phyloP scores from a whole-genome alignment of 2,329 filamentous ascomycete species.

The Colletotrichum liriopes region DNA sequence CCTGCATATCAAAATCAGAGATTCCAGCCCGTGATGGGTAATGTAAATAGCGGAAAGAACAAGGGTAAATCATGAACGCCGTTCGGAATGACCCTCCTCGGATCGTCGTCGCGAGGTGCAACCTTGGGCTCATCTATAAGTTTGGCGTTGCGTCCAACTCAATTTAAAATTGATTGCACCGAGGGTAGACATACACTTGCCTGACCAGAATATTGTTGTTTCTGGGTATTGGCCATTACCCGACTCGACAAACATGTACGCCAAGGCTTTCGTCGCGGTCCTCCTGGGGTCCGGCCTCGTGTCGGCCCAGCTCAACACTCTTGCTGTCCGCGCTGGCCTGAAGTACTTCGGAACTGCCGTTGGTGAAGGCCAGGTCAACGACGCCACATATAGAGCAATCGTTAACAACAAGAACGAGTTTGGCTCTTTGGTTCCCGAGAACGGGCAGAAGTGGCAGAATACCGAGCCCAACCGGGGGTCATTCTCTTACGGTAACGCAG shows the following conservation, averaged over 20 bases:
- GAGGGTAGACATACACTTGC: background rate
- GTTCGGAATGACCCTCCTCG: background rate
- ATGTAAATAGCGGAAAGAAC: background rate
- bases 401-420: constrained; percentile 70
- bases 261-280: constrained; percentile 38
- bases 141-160: background rate
- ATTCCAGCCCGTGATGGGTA: background rate
- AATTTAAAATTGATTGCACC: background rate
- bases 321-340: constrained; percentile 67
- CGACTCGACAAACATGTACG: constrained; percentile 32
- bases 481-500: constrained; percentile 36
- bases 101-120: too few species aligned
- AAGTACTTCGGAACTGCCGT: constrained; percentile 76
- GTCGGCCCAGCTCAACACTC: constrained; percentile 60
- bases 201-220: background rate
- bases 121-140: background rate
- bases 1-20: background rate
- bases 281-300: constrained; percentile 37
- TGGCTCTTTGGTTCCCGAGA: constrained; percentile 74
- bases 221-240: background rate
- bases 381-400: constrained; percentile 67
- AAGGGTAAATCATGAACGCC: background rate
- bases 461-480: background rate
- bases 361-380: constrained; percentile 59
- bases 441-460: constrained; percentile 61